Evolutionary conservation across 805 yeast species (phyloP), one percentile per base, ranked within the genome.

Genomic region (Hanseniaspora guilliermondii): DNA sequence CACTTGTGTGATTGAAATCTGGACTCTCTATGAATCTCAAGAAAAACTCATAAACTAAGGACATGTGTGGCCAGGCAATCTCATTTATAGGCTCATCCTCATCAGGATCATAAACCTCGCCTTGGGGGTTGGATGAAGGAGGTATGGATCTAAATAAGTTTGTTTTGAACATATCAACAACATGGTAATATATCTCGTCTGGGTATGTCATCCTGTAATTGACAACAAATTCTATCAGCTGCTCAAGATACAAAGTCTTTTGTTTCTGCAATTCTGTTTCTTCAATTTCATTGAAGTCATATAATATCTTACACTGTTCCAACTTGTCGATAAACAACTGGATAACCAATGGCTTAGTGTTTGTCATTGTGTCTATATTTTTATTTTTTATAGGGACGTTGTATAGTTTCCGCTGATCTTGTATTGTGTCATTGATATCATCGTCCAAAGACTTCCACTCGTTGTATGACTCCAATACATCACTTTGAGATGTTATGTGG

Each of bases 31-130:
- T 83, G 69, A 93, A 91, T 63, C 95, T 75, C 57, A 93, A 72
- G 66, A 93, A 91, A 63, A 93, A 87, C 68, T 93, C 97, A 71
- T 93, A 93, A 33, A 89, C 95, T 42, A 88, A 78, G 69, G 87
- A 95, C 97, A 93, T 93, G 67, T 93, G 98, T 12, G 97, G 96
- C 98, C 98, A 93, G 9, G 97, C 89, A 59, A 91, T 79, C 67
- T 93, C 97, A 62, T 82, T 80, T 38, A 93, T 95, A 2, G 97
- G 97, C 69, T 93, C 98, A 71, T 93, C 98, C 70, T 93, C 98
- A 70, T 93, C 98, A 0, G 98, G 98, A 63, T 93, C 98, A 68
- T 78, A 93, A 39, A 91, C 78, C 60, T 93, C 98, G 38, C 98
- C 98, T 46, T 89, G 78, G 5, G 97, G 97, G 66, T 93, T 93